These are phyloP conservation scores for Selaginella moellendorffii DNA, from an alignment of 75 land plant species.

Conservation along the genomic window DNA sequence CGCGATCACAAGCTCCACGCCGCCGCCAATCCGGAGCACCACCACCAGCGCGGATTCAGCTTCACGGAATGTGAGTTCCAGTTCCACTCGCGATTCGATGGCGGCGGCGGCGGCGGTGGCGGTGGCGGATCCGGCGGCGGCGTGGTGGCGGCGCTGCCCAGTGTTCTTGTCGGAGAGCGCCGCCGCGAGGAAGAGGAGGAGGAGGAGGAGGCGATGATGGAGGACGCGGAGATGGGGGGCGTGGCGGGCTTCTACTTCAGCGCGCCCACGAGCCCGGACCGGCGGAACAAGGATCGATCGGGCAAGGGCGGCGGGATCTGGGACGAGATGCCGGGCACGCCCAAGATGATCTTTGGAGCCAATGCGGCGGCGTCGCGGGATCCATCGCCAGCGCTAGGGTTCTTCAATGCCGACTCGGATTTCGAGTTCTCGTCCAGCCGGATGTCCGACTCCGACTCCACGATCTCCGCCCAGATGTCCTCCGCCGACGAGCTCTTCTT, in stretches of 20 bases:
- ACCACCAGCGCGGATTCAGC: background rate
- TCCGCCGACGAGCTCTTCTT: slow-evolving; percentile 81
- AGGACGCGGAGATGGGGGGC: background rate
- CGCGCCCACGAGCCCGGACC: slow-evolving; percentile 42
- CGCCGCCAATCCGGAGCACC: too few species aligned
- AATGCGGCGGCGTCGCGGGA: background rate
- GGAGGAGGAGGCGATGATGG: background rate
- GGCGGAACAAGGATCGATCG: background rate
- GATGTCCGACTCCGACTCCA: slow-evolving; percentile 1
- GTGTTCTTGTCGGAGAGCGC: background rate
- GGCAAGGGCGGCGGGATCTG: slow-evolving; percentile 18
- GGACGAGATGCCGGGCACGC: slow-evolving; percentile 55
- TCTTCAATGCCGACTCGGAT: slow-evolving; percentile 18
- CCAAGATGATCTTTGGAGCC: slow-evolving; percentile 15
- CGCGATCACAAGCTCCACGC: background rate
- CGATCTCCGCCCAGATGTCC: slow-evolving; percentile 23
- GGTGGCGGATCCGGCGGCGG: too few species aligned
- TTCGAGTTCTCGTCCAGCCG: slow-evolving; percentile 44
- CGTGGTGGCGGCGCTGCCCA: too few species aligned
- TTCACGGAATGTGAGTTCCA: background rate
- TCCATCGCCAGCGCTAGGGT: background rate
- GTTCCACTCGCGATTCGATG: background rate
- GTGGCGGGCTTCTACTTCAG: slow-evolving; percentile 45
- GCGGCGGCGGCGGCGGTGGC: background rate
- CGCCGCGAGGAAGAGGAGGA: background rate